Evolutionary conservation across 495 filamentous ascomycete genomes (phyloP).

Genomic region (Penicillium ochrochloron): DNA sequence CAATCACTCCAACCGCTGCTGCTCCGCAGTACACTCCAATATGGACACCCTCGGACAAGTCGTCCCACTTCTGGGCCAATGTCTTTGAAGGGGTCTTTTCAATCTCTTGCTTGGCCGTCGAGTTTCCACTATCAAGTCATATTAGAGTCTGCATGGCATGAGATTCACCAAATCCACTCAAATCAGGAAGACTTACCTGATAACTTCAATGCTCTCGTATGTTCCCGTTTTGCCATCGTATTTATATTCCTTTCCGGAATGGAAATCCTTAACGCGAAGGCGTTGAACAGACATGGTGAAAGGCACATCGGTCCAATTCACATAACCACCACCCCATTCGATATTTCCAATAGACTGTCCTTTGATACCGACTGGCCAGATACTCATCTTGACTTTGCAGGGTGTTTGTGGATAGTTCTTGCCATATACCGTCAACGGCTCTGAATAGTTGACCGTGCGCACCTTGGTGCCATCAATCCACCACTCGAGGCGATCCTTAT

Average conservation of each 20-base stretch:
- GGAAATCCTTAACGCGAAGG: slow-evolving; percentile 42
- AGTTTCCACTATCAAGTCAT: slow-evolving; percentile 53
- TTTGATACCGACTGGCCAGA: slow-evolving; percentile 38
- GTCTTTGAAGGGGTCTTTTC: slow-evolving; percentile 42
- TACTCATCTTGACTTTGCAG: slow-evolving; percentile 30
- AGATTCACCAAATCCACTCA: slow-evolving; percentile 33
- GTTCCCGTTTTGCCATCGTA: slow-evolving; percentile 38
- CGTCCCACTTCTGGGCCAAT: slow-evolving; percentile 59
- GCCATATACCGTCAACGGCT: slow-evolving; percentile 38
- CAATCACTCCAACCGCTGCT: neutral
- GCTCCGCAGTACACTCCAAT: slow-evolving; percentile 32
- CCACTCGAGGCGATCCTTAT: slow-evolving; percentile 72
- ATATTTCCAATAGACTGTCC: slow-evolving; percentile 54
- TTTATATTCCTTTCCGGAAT: slow-evolving; percentile 40
- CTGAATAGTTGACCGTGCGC: slow-evolving; percentile 60
- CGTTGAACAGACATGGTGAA: slow-evolving; percentile 69
- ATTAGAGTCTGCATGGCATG: slow-evolving; percentile 18
- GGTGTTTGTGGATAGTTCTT: slow-evolving; percentile 83
- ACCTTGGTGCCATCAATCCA: slow-evolving; percentile 70
- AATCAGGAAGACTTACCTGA: slow-evolving; percentile 38
- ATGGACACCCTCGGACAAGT: slow-evolving; percentile 54
- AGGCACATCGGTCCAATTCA: slow-evolving; percentile 59
- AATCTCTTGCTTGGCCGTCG: slow-evolving; percentile 48
- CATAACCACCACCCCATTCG: slow-evolving; percentile 75
- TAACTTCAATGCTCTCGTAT: slow-evolving; percentile 43